Evolutionary conservation across 2,329 filamentous ascomycete genomes (phyloP).

Genomic region (Aspergillus vadensis): DNA sequence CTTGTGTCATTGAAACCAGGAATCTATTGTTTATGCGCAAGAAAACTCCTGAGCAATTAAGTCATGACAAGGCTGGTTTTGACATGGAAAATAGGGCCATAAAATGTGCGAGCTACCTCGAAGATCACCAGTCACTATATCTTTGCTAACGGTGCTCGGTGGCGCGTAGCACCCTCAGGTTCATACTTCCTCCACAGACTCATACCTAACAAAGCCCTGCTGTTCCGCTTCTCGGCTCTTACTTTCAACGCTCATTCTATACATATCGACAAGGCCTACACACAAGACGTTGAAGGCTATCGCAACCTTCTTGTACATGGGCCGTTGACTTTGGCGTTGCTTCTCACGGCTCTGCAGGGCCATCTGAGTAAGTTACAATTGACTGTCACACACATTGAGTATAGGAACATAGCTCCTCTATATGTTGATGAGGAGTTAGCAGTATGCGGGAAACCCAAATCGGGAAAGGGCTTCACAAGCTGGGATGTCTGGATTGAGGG

Average conservation of each 20-base stretch:
- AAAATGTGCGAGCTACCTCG: conserved; percentile 36
- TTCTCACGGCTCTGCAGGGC: conserved; percentile 68
- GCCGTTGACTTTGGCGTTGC: conserved; percentile 74
- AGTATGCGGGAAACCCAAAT: conserved; percentile 64
- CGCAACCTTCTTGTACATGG: conserved; percentile 80
- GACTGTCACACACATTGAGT: conserved; percentile 63
- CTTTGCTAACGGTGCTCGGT: conserved; percentile 23
- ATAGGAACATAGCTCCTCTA: conserved; percentile 79
- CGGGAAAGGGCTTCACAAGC: conserved; percentile 42
- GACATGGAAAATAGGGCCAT: conserved; percentile 30
- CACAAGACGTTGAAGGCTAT: conserved; percentile 71
- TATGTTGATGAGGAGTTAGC: conserved; percentile 72
- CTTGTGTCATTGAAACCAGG: conserved; percentile 58
- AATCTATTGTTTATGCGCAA: conserved; percentile 66
- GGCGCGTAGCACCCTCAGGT: conserved; percentile 47
- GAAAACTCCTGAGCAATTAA: conserved; percentile 42
- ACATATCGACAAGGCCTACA: conserved; percentile 76
- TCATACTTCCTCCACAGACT: conserved; percentile 62
- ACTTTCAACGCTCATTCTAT: conserved; percentile 92
- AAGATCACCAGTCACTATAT: conserved; percentile 8
- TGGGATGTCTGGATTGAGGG: conserved; percentile 70
- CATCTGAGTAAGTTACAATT: conserved; percentile 48
- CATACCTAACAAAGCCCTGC: conserved; percentile 67
- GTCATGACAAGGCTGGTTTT: conserved; percentile 28
- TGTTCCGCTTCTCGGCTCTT: conserved; percentile 89